Percentiles rank a stretch among this genome's conserved stretches.
Evolutionary conservation across 2,329 filamentous ascomycete genomes (phyloP).

Genomic region (Ophiostoma novo-ulmi): DNA sequence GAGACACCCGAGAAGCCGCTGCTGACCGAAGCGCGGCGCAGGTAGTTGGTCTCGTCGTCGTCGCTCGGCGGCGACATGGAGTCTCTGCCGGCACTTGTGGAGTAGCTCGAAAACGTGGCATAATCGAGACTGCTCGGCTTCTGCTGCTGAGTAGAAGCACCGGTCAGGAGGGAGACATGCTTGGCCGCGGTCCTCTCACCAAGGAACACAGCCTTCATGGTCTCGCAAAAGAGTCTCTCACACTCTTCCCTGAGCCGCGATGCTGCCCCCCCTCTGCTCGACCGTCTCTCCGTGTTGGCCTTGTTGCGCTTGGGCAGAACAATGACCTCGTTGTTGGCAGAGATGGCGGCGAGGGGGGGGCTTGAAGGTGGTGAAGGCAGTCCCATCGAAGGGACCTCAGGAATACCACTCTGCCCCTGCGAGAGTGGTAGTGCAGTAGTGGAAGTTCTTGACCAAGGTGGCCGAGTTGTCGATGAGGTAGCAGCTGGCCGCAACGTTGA

Average conservation of each 20-base stretch:
- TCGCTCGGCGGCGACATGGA: conserved; percentile 19
- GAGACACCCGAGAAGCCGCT: neutral
- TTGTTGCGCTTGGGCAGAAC: conserved; percentile 52
- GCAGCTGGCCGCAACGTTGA: conserved; percentile 84
- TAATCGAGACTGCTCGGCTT: neutral
- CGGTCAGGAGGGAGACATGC: conserved; percentile 81
- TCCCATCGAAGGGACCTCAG: conserved; percentile 84
- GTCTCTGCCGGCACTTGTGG: neutral
- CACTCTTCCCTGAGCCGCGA: conserved; percentile 97
- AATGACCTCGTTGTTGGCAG: conserved; percentile 61
- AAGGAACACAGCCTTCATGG: conserved; percentile 87
- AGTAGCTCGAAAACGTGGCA: neutral
- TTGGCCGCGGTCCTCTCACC: conserved; percentile 79
- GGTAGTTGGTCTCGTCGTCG: conserved; percentile 38
- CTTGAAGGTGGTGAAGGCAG: conserved; percentile 80
- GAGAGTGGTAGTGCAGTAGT: conserved; percentile 91
- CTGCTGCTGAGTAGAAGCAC: conserved; percentile 49
- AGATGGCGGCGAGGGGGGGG: conserved; percentile 77
- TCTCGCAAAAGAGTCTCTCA: conserved; percentile 99
- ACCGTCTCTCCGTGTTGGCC: conserved; percentile 37
- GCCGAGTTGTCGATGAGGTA: conserved; percentile 70
- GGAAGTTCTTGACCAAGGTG: conserved; percentile 71
- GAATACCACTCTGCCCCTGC: conserved; percentile 85
- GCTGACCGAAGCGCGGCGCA: conserved; percentile 29
- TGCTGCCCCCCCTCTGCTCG: conserved; percentile 80